phyloP scores from a whole-genome alignment of 1,284 basidiomycete species.

The Takashimella koratensis region DNA sequence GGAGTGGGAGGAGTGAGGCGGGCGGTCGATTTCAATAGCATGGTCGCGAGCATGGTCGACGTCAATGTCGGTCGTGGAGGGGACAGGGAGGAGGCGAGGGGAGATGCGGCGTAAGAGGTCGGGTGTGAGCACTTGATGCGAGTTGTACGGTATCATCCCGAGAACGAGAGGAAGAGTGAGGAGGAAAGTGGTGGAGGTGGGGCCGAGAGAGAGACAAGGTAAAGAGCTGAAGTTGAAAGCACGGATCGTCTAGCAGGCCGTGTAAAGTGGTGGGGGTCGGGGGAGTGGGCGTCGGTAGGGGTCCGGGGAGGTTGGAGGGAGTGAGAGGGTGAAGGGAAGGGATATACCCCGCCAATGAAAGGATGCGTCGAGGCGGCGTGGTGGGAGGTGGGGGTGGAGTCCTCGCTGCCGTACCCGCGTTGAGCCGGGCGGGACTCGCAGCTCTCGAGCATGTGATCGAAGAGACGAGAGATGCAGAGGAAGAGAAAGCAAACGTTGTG shows the following conservation, averaged over 20 bases:
- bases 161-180: neutral
- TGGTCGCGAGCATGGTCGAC: neutral
- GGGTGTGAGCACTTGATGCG: neutral
- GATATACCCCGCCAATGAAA: neutral
- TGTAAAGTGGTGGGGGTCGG: too few relatives aligned
- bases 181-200: neutral
- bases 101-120: neutral
- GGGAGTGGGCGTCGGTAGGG: too few relatives aligned
- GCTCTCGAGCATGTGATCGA: too few relatives aligned
- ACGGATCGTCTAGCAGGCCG: too few relatives aligned
- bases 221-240: neutral
- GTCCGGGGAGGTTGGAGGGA: neutral
- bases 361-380: neutral
- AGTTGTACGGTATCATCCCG: neutral
- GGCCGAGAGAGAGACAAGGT: too few relatives aligned
- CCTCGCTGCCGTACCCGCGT: too few relatives aligned
- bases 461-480: too few relatives aligned
- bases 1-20: slow-evolving; percentile 5
- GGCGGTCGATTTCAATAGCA: neutral
- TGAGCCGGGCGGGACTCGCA: too few relatives aligned
- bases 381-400: neutral
- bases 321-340: neutral
- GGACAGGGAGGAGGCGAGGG: slow-evolving; percentile 1
- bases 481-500: too few relatives aligned
- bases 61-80: slow-evolving; percentile 5